Evolutionary conservation across 2,329 filamentous ascomycete species (phyloP).

Genomic region (Sclerotinia spermophila): DNA sequence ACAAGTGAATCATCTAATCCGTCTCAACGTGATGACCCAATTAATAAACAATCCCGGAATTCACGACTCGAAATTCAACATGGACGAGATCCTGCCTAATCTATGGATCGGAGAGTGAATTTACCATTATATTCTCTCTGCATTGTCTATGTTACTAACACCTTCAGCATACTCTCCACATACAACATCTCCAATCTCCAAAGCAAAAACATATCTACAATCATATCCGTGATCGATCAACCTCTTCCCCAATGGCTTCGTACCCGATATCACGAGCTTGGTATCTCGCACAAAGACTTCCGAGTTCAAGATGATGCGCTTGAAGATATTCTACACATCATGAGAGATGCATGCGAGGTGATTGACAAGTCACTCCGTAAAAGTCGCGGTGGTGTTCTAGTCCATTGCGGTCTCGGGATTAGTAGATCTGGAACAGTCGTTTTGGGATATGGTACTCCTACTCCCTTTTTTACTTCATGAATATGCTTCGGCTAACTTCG

Average conservation of each 20-base stretch:
- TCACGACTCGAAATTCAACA: background rate
- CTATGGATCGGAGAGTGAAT: constrained; percentile 6
- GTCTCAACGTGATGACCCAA: background rate
- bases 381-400: background rate
- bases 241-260: constrained; percentile 3
- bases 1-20: background rate
- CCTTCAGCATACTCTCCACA: background rate
- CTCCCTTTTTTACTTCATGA: background rate
- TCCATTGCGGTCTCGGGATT: constrained; percentile 5
- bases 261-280: background rate
- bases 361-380: background rate
- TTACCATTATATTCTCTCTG: background rate
- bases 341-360: background rate
- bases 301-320: constrained; percentile 2
- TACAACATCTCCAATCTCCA: background rate
- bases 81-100: background rate
- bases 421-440: background rate
- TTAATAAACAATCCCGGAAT: background rate
- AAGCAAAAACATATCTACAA: background rate
- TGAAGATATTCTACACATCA: background rate
- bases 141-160: background rate
- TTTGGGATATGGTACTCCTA: background rate
- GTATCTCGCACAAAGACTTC: background rate
- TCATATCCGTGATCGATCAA: background rate
- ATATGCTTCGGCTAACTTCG: background rate